Conservation (phyloP, 225 moss, liverwort and hornwort species). For the Asterella californica region DNA sequence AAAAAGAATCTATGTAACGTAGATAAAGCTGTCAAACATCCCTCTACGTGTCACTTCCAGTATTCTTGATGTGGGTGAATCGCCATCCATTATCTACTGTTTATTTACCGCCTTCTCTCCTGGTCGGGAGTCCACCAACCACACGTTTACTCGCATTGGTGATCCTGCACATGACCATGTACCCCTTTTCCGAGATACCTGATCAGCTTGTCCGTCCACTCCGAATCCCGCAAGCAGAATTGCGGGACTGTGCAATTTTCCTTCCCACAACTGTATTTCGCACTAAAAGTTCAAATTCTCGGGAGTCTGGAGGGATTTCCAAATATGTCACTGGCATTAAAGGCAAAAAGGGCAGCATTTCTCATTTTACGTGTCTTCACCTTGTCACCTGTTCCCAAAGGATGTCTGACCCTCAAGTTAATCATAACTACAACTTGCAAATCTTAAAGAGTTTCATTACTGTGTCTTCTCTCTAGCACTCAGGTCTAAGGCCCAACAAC, state of each 20-base stretch:
- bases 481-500: background rate
- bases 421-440: background rate
- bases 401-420: background rate
- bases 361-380: background rate
- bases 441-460: background rate
- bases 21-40: constrained; percentile 1
- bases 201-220: background rate
- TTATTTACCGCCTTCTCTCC: constrained; percentile 9
- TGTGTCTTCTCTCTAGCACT: background rate
- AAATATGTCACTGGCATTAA: background rate
- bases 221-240: background rate
- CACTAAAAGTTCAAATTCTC: background rate
- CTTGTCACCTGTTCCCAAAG: background rate
- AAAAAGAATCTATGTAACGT: constrained; percentile 9
- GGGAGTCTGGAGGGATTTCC: background rate
- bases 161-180: background rate
- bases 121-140: constrained; percentile 3
- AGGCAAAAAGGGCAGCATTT: background rate
- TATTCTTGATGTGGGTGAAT: background rate
- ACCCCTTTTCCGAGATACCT: background rate
- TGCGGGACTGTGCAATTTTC: too few species aligned
- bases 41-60: background rate
- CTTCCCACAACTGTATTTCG: too few species aligned
- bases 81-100: background rate
- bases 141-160: background rate